These are phyloP conservation scores for Gloeophyllum trabeum DNA, from an alignment of 768 basidiomycete genomes.

Conservation along the genomic window DNA sequence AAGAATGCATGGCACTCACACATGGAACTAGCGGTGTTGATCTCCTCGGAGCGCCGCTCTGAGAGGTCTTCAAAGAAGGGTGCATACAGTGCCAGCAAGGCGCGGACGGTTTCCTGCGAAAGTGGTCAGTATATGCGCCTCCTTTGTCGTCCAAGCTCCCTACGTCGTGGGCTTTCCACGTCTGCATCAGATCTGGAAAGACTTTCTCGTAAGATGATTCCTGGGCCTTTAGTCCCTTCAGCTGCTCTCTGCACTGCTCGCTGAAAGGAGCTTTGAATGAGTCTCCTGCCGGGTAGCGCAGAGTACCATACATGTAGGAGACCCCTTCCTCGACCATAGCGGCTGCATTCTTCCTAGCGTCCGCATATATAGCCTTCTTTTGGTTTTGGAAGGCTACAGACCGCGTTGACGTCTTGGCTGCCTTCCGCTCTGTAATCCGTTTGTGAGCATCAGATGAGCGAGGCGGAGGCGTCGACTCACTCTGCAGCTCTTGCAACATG, in stretches of 20 bases:
- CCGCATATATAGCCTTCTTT: background rate
- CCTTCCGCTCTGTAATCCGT: background rate
- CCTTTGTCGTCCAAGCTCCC: background rate
- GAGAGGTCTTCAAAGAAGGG: constrained; percentile 20
- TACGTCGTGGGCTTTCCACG: constrained; percentile 3
- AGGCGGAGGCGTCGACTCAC: background rate
- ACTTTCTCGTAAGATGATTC: constrained; percentile 11
- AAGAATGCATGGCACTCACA: constrained; percentile 14
- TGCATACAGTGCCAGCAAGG: constrained; percentile 12
- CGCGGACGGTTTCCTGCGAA: constrained; percentile 10
- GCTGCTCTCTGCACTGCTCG: constrained; percentile 13
- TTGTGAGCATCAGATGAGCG: background rate
- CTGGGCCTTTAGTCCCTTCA: constrained; percentile 12
- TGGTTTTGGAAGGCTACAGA: background rate
- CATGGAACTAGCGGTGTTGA: constrained; percentile 20
- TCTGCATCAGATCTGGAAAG: constrained; percentile 7
- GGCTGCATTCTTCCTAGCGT: background rate
- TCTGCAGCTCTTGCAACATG: background rate
- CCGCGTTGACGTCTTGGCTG: background rate
- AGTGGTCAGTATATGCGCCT: background rate
- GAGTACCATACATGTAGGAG: background rate
- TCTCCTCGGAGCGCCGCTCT: constrained; percentile 17
- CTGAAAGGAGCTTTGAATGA: constrained; percentile 8
- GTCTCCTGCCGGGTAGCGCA: background rate
- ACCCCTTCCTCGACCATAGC: background rate